Percentiles rank a stretch among this genome's conserved stretches.
These are phyloP conservation scores for Nigrospora osmanthi DNA, from an alignment of 2,329 filamentous ascomycete genomes.

Conservation along the genomic window DNA sequence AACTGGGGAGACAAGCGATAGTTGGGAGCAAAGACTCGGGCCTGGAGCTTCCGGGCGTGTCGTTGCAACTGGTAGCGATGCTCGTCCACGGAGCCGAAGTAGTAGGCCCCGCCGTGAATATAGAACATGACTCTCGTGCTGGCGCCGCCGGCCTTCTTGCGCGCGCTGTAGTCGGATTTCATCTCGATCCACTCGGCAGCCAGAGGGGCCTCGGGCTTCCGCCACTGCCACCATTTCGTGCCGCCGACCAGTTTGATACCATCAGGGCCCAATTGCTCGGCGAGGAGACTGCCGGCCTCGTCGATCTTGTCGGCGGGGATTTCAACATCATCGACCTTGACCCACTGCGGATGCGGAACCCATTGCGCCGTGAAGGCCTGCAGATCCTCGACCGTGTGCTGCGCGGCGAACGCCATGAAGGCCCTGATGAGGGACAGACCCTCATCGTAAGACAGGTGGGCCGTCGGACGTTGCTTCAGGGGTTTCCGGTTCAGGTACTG, in stretches of 20 bases:
- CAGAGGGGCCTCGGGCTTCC: constrained; percentile 56
- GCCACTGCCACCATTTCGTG: constrained; percentile 84
- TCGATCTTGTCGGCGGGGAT: constrained; percentile 59
- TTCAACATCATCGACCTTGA: constrained; percentile 63
- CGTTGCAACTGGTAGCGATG: constrained; percentile 98
- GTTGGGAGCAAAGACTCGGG: constrained; percentile 75
- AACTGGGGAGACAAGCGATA: constrained; percentile 91
- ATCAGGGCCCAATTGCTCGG: constrained; percentile 67
- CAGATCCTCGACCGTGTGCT: constrained; percentile 86
- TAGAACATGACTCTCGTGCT: constrained; percentile 82
- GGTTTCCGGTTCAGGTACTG: constrained; percentile 78
- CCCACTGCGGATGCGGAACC: constrained; percentile 85
- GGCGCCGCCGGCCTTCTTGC: constrained; percentile 52
- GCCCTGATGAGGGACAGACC: constrained; percentile 79
- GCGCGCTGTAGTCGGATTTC: constrained; percentile 69
- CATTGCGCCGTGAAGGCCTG: constrained; percentile 88
- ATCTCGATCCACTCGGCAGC: constrained; percentile 96
- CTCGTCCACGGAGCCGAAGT: constrained; percentile 90
- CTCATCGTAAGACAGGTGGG: constrained; percentile 90
- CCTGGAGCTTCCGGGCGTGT: constrained; percentile 89
- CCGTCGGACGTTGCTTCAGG: constrained; percentile 71
- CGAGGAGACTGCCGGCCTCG: constrained; percentile 59
- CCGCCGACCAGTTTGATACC: constrained; percentile 75
- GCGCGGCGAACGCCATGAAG: constrained; percentile 78
- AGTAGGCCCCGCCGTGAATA: constrained; percentile 90